Conservation (phyloP, 78 protist genomes). For the Chrysochromulina tobinii region DNA sequence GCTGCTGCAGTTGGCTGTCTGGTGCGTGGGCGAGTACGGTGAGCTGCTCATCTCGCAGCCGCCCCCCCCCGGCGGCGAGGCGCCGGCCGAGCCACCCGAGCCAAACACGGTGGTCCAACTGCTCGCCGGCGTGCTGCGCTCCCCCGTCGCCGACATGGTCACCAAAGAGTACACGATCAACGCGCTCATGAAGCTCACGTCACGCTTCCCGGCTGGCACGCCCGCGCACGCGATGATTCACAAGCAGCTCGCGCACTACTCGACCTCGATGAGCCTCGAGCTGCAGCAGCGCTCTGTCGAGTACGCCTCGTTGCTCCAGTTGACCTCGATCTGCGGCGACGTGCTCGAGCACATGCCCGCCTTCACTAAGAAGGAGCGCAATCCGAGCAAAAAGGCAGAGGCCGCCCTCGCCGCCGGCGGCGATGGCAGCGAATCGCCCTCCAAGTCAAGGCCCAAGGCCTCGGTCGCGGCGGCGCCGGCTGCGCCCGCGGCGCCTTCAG, state of each 20-base stretch:
- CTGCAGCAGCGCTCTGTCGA: slow-evolving; percentile 91
- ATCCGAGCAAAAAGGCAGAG: neutral
- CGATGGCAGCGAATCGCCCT: neutral
- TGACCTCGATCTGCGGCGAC: neutral
- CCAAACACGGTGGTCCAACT: slow-evolving; percentile 58
- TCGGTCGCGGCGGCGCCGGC: neutral
- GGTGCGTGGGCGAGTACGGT: slow-evolving; percentile 92
- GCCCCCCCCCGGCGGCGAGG: neutral
- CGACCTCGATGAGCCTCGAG: slow-evolving; percentile 65
- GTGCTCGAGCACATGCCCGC: slow-evolving; percentile 62
- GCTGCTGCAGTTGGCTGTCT: slow-evolving; percentile 64
- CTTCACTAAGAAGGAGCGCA: slow-evolving; percentile 54
- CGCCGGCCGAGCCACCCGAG: neutral
- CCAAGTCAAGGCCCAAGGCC: neutral
- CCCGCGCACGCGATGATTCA: neutral
- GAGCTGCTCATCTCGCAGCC: neutral
- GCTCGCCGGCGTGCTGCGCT: slow-evolving; percentile 46
- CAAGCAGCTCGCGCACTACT: slow-evolving; percentile 17
- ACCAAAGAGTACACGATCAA: slow-evolving; percentile 76
- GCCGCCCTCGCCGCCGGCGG: neutral
- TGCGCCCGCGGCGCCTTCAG: neutral
- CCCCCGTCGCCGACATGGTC: slow-evolving; percentile 41
- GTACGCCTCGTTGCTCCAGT: slow-evolving; percentile 69
- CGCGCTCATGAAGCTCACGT: slow-evolving; percentile 75
- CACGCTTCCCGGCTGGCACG: slow-evolving; percentile 54